Evolutionary conservation across 495 filamentous ascomycete species (phyloP).

Genomic region (Lasiosphaeria ovina): DNA sequence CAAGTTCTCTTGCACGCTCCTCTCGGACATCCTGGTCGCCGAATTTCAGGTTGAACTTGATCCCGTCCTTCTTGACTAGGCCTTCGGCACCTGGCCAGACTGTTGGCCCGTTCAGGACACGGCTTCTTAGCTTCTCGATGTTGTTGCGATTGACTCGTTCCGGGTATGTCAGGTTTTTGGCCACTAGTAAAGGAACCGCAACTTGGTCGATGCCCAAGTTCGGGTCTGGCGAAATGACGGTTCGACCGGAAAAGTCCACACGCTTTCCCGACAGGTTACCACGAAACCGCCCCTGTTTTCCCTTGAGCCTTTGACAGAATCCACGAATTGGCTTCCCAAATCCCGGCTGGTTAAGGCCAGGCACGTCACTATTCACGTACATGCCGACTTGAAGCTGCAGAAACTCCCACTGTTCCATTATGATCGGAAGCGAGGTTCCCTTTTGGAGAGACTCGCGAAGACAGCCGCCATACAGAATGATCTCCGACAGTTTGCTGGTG

Average conservation of each 20-base stretch:
- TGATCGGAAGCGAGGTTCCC: constrained; percentile 77
- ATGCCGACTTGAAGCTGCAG: constrained; percentile 91
- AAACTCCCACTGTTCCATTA: constrained; percentile 99
- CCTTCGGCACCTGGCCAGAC: constrained; percentile 86
- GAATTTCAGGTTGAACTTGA: constrained; percentile 73
- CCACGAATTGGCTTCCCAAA: constrained; percentile 81
- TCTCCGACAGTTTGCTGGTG: constrained; percentile 91
- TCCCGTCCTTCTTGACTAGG: constrained; percentile 67
- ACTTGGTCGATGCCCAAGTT: constrained; percentile 93
- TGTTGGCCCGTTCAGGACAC: constrained; percentile 68
- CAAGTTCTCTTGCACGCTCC: constrained; percentile 64
- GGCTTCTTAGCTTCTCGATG: constrained; percentile 70
- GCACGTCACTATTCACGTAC: constrained; percentile 97
- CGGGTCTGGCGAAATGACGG: constrained; percentile 95
- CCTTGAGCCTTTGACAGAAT: constrained; percentile 92
- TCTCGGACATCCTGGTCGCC: constrained; percentile 53
- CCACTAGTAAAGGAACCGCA: constrained; percentile 83
- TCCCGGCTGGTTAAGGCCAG: constrained; percentile 73
- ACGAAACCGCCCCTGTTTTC: constrained; percentile 95
- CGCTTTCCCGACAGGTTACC: constrained; percentile 97
- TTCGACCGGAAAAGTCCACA: constrained; percentile 96
- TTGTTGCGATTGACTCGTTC: constrained; percentile 82
- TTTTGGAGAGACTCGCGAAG: constrained; percentile 75
- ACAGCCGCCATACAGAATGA: constrained; percentile 81
- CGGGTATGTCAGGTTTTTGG: constrained; percentile 91